A percentile compares a stretch with the other conserved stretches of the same genome.
Conservation (phyloP, 345 rosid species). For the Ceriops zippeliana region DNA sequence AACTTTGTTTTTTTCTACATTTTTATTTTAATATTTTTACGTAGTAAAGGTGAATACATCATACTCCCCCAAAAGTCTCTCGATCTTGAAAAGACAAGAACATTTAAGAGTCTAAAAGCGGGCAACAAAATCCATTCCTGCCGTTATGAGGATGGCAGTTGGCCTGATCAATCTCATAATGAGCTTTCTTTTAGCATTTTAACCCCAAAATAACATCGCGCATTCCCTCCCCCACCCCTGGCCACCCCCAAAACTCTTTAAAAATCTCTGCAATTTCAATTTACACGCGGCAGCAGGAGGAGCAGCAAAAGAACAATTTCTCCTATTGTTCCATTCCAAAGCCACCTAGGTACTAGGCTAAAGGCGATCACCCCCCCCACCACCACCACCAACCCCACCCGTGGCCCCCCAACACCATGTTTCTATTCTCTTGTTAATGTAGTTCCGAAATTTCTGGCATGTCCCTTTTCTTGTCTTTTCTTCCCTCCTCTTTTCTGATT, state of each 20-base stretch:
- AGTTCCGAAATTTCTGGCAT: background rate
- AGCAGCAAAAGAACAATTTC: no score
- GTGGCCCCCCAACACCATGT: background rate
- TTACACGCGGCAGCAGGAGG: no score
- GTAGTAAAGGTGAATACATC: background rate
- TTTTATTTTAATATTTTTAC: slow-evolving; percentile 2
- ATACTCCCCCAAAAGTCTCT: slow-evolving; percentile 18
- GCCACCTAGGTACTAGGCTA: no score
- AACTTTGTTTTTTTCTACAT: background rate
- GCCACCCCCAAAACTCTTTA: no score
- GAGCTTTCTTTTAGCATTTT: slow-evolving; percentile 1
- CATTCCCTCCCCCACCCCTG: no score
- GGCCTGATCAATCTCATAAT: slow-evolving; percentile 13
- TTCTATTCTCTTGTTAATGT: background rate
- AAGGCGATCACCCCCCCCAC: no score
- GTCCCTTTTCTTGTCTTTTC: background rate
- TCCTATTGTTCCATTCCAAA: no score
- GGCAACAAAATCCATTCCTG: background rate
- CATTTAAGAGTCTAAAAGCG: background rate
- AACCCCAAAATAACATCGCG: background rate
- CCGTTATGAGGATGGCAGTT: background rate
- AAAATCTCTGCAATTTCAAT: no score
- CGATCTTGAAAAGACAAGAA: slow-evolving; percentile 10
- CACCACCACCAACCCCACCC: no score
- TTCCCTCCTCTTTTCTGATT: background rate